Base-by-base conservation (phyloP, 495 filamentous ascomycete genomes). In the Tirmania nivea region DNA sequence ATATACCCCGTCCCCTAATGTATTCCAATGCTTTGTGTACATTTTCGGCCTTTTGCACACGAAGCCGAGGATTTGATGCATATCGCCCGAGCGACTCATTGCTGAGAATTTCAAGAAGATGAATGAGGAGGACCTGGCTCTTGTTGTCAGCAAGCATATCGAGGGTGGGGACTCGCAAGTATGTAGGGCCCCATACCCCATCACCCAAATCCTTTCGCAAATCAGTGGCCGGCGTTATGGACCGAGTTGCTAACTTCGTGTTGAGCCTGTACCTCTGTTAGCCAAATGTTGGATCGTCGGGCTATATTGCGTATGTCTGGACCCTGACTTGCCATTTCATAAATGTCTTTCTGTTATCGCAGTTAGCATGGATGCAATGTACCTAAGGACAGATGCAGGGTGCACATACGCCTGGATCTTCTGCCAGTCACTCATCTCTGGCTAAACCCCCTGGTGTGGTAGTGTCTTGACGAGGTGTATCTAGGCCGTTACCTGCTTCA, bases 31-130 rank as follows among this genome's bases (percentile, higher is more conserved):
- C 83, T 58, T 85, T 81, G 69, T 97, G 96, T 67, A 90, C 90
- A 76, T 97, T 97, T 69, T 97, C 90, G 72, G 94, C 95, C 60
- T 82, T 80, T 69, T 97, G 90, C 56, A 97, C 92, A 48, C 90
- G 86, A 56, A 97, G 74, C 69, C 93, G 94, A 20, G 90, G 90
- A 60, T 84, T 86, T 48, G 87, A 81, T 51, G 90, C 90, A 78
- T 97, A 97, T 68, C 86, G 81, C 60, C 90, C 90, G 52, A 97
- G 81, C 6, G 87, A 93, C 65, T 95, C 89, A 57, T 79, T 77
- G 36, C 88, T 85, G 45, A 97, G 79, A 65, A 92, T 87, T 70
- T 97, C 90, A 60, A 97, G 83, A 47, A 97, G 76, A 68, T 97
- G 90, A 66, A 97, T 89, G 59, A 97, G 80, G 39, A 86, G 76